A percentile compares a stretch with the other conserved stretches of the same genome.
These are phyloP conservation scores for Fusarium sp. DNA, from an alignment of 2,329 filamentous ascomycete species.

Conservation along the genomic window DNA sequence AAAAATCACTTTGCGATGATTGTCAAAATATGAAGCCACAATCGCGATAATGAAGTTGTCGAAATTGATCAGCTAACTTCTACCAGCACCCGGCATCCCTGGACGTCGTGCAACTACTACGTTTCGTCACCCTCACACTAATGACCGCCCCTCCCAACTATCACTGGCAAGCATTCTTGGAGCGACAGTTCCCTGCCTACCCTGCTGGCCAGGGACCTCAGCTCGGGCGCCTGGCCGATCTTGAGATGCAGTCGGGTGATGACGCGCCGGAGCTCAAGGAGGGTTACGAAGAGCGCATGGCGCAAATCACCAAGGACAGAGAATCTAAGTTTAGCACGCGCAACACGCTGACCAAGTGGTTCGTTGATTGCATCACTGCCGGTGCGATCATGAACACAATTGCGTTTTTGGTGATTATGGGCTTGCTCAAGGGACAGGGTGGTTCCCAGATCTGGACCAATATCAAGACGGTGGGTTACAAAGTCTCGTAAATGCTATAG, in stretches of 20 bases:
- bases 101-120: conserved; percentile 63
- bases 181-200: conserved; percentile 65
- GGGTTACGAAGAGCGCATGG: conserved; percentile 39
- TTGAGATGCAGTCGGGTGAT: conserved; percentile 50
- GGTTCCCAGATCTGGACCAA: conserved; percentile 55
- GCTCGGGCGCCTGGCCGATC: conserved; percentile 38
- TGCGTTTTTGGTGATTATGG: conserved; percentile 63
- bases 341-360: conserved; percentile 64
- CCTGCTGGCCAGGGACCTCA: conserved; percentile 21
- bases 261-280: conserved; percentile 44
- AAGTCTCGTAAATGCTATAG: accelerated
- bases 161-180: conserved; percentile 69
- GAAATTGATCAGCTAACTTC: neutral
- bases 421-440: conserved; percentile 59
- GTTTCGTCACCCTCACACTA: conserved; percentile 67
- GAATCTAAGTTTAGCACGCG: conserved; percentile 55
- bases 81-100: conserved; percentile 56
- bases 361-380: conserved; percentile 63
- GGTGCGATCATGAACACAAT: conserved; percentile 62
- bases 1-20: neutral
- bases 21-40: neutral
- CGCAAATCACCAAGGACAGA: conserved; percentile 31
- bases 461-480: conserved; percentile 52
- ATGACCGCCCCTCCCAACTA: conserved; percentile 69
- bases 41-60: neutral